Evolutionary conservation across 2,329 filamentous ascomycete genomes (phyloP).

Genomic region (Berkeleyomyces rouxiae): DNA sequence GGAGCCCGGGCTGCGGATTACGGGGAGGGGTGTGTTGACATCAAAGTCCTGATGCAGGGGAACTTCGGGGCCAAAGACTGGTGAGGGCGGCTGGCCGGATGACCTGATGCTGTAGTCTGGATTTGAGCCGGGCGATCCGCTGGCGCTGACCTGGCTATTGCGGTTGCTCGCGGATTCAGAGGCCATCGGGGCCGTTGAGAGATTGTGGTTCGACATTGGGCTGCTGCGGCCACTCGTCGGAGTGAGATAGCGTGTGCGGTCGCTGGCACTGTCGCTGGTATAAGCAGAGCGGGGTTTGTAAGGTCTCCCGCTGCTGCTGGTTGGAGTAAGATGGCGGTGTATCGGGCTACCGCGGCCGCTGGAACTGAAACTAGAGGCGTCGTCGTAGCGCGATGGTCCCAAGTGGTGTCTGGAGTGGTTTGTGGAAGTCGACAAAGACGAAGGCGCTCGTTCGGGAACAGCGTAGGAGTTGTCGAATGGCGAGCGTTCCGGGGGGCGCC

Average conservation of each 20-base stretch:
- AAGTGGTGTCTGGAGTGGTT: not conserved
- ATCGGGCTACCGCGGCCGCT: not conserved
- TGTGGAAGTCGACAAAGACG: not conserved
- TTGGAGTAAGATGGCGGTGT: not conserved
- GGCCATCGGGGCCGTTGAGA: not conserved
- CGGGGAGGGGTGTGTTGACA: not conserved
- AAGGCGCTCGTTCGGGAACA: not conserved
- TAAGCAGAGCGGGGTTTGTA: not conserved
- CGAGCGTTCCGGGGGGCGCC: not conserved
- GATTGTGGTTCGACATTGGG: not conserved
- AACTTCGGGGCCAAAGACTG: slow-evolving; percentile 5
- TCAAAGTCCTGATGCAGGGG: slow-evolving; percentile 12
- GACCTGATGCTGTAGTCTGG: slow-evolving; percentile 4
- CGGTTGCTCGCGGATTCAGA: not conserved
- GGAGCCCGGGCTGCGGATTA: not conserved
- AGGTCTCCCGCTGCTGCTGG: not conserved
- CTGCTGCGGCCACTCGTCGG: not conserved
- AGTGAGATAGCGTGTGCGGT: not conserved
- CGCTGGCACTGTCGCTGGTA: not conserved
- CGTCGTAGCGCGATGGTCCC: not conserved
- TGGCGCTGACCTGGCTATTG: not conserved
- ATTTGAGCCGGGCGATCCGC: not conserved
- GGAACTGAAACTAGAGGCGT: not conserved
- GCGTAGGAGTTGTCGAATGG: slow-evolving; percentile 3
- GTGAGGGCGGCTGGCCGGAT: slow-evolving; percentile 3